phyloP scores from a whole-genome alignment of 176 grass and related monocot species.

The Aechmea fasciata region DNA sequence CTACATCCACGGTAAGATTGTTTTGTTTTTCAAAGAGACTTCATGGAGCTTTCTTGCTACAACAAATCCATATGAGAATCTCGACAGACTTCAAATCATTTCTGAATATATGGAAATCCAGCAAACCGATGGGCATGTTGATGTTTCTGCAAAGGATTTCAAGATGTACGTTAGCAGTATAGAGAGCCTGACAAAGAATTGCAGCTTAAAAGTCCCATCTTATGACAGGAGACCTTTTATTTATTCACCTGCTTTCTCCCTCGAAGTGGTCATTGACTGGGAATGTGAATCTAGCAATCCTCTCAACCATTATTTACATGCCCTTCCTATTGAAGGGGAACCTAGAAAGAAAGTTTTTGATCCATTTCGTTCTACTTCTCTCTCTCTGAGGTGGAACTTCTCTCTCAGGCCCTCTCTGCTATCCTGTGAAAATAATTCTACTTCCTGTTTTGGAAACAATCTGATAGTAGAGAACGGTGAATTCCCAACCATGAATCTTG shows the following conservation, averaged over 20 bases:
- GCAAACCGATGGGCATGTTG: constrained; percentile 87
- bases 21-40: constrained; percentile 74
- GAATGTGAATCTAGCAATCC: constrained; percentile 90
- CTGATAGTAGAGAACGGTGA: constrained; percentile 39
- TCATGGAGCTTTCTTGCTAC: constrained; percentile 86
- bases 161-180: constrained; percentile 91
- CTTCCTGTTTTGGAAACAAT: constrained; percentile 47
- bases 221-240: constrained; percentile 61
- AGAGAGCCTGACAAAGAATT: constrained; percentile 86
- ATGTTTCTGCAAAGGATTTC: constrained; percentile 88
- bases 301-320: constrained; percentile 96
- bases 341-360: constrained; percentile 84
- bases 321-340: constrained; percentile 72
- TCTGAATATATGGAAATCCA: constrained; percentile 93
- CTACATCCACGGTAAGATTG: constrained; percentile 90
- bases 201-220: constrained; percentile 65
- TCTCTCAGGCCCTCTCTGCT: constrained; percentile 64
- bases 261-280: constrained; percentile 93
- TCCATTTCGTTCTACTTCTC: constrained; percentile 95
- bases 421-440: constrained; percentile 35
- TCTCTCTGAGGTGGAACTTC: constrained; percentile 95
- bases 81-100: constrained; percentile 88
- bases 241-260: constrained; percentile 74
- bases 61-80: constrained; percentile 87
- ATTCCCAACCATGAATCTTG: constrained; percentile 86